phyloP scores from a whole-genome alignment of 176 grass and related monocot genomes.

The Triticum timopheevii region DNA sequence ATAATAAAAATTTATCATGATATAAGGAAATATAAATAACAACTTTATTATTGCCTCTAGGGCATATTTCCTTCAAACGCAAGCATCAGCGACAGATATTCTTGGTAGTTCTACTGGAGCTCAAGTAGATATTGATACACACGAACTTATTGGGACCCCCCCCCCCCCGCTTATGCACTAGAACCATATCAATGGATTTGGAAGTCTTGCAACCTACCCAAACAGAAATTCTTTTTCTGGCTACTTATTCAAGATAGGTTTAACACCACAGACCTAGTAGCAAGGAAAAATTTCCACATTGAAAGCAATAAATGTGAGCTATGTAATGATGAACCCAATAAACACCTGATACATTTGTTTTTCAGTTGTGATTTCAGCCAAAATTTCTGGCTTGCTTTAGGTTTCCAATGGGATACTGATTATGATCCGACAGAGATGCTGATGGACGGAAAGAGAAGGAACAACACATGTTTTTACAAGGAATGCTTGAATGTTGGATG shows the following conservation, averaged over 20 bases:
- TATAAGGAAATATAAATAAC: no score
- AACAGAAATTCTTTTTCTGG: background rate
- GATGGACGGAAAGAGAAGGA: background rate
- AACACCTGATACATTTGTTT: background rate
- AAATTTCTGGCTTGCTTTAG: background rate
- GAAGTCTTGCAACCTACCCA: background rate
- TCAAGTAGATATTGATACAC: no score
- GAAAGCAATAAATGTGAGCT: background rate
- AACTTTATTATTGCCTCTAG: no score
- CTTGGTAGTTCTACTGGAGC: no score
- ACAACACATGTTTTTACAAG: background rate
- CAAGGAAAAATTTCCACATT: background rate
- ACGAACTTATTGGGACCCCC: no score
- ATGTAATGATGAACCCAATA: background rate
- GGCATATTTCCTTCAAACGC: no score
- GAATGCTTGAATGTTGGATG: no score
- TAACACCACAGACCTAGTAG: background rate
- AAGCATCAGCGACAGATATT: no score
- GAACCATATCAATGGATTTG: background rate
- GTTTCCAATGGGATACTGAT: background rate
- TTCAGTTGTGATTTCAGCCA: background rate
- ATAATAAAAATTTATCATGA: no score
- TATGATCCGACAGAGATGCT: background rate
- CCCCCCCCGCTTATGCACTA: no score
- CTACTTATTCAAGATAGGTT: background rate